Conservation (phyloP, 768 basidiomycete species). For the Pisolithus microcarpus region DNA sequence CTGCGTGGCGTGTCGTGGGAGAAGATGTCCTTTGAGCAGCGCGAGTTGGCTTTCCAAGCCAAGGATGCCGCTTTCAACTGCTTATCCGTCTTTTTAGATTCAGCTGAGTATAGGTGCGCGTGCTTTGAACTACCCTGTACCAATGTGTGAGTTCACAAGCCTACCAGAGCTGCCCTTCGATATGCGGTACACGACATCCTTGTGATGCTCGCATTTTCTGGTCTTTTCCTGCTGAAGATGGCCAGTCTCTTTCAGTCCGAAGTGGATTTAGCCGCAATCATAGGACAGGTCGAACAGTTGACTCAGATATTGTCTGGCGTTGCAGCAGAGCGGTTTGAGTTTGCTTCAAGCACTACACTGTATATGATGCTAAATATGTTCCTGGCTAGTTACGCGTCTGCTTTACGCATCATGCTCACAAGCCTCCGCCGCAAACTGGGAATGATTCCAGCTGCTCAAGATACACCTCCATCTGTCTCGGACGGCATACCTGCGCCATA, state of each 20-base stretch:
- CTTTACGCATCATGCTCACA: constrained; percentile 88
- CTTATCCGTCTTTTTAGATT: constrained; percentile 75
- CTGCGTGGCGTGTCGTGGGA: constrained; percentile 91
- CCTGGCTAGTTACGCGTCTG: constrained; percentile 69
- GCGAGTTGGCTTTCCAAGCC: constrained; percentile 90
- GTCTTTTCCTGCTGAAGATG: constrained; percentile 89
- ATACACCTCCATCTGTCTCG: constrained; percentile 45
- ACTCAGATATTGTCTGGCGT: constrained; percentile 88
- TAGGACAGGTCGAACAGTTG: constrained; percentile 82
- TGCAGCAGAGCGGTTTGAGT: constrained; percentile 73
- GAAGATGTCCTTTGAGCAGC: constrained; percentile 92
- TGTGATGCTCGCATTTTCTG: constrained; percentile 87
- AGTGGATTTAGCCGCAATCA: constrained; percentile 69
- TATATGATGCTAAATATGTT: constrained; percentile 7
- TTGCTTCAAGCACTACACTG: background rate
- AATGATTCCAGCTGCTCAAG: constrained; percentile 44
- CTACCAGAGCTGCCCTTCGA: constrained; percentile 68
- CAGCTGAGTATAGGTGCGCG: constrained; percentile 68
- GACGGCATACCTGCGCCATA: constrained; percentile 55
- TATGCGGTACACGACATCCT: constrained; percentile 92
- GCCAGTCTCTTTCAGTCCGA: constrained; percentile 87
- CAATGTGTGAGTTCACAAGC: background rate
- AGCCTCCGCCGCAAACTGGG: constrained; percentile 87
- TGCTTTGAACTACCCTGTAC: background rate
- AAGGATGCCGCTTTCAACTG: constrained; percentile 89